Evolutionary conservation across 768 basidiomycete genomes (phyloP), one percentile per base, ranked within the genome.

Genomic region (Termitomyces sp.): DNA sequence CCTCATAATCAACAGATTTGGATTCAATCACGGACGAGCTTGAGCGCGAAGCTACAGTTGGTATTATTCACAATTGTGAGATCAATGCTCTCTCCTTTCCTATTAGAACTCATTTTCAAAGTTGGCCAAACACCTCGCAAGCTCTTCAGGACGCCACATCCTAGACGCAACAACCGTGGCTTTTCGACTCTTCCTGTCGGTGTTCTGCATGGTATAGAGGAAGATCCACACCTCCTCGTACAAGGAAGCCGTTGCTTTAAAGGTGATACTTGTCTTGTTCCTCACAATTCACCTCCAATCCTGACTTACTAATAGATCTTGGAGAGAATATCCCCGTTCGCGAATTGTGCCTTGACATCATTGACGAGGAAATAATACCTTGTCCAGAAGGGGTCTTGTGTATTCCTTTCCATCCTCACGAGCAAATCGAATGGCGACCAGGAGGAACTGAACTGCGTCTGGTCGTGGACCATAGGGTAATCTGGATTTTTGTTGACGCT

Each of bases 121-220:
- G 90, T 97, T 60, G 94, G 94, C 14, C 93, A 96, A 71, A 96
- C 94, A 0, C 94, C 94, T 10, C 78, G 85, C 26, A 93, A 92
- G 64, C 78, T 97, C 8, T 98, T 97, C 69, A 77, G 70, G 8
- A 62, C 71, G 0, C 79, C 90, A 2, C 95, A 97, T 75, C 92
- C 93, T 0, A 71, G 76, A 26, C 79, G 93, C 30, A 82, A 84
- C 58, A 77, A 85, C 65, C 80, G 88, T 47, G 91, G 92, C 0
- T 68, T 82, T n/a, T 75, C 80, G 2, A 85, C 82, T 22, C 76
- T 97, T 15, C 90, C 94, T 0, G 68, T 87, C 4, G 87, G 86
- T 2, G 75, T 75, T 2, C 69, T 84, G 8, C 84, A 88, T 59
- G 94, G 94, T 2, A 76, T 96, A 30, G 88, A 88, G 54, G 94